Evolutionary conservation across 192 early-diverging fungal species (phyloP).

Genomic region (Podila minutissima): DNA sequence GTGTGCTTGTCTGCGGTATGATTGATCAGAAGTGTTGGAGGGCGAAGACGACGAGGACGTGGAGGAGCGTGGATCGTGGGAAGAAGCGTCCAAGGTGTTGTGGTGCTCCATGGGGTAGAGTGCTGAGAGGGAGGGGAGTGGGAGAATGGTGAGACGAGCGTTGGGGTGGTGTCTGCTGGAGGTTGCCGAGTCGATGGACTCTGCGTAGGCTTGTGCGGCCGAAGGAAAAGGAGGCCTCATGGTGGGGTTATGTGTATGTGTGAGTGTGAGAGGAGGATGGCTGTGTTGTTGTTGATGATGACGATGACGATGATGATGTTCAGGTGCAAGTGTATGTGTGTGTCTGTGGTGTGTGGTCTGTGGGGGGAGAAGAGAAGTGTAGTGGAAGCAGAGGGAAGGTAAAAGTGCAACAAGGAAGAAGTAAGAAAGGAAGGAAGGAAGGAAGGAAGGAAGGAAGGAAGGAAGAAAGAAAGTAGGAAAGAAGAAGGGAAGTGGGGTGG

Average conservation of each 20-base stretch:
- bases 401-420: not conserved
- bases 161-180: constrained; percentile 48
- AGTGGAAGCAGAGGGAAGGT: constrained; percentile 4
- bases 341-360: no score
- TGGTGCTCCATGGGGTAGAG: constrained; percentile 32
- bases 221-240: constrained; percentile 51
- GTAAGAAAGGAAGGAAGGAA: not conserved
- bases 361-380: not conserved
- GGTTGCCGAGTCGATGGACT: constrained; percentile 53
- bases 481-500: not conserved
- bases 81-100: not conserved
- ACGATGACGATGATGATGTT: not conserved
- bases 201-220: constrained; percentile 42
- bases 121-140: constrained; percentile 44
- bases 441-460: not conserved
- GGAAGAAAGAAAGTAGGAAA: not conserved
- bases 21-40: not conserved
- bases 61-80: not conserved
- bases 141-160: constrained; percentile 48
- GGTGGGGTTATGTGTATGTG: not conserved
- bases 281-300: not conserved
- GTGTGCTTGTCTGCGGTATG: not conserved
- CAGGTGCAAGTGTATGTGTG: no score
- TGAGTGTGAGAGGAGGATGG: not conserved
- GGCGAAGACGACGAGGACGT: constrained; percentile 11